Base-by-base conservation (phyloP, 345 rosid genomes). In the Pistacia integerrima region DNA sequence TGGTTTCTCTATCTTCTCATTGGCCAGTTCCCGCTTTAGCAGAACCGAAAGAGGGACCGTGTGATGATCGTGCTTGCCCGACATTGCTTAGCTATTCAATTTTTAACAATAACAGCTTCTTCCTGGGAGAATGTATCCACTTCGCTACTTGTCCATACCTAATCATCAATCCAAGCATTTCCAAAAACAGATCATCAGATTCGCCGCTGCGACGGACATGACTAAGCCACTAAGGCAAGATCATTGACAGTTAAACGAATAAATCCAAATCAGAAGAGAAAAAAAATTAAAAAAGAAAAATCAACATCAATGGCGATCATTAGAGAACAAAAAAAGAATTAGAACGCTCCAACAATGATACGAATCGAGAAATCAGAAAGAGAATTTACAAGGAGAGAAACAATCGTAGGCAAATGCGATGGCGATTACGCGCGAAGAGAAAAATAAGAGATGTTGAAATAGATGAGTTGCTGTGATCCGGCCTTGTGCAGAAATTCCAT, bases 41-140 rank as follows among this genome's bases (percentile, higher is more conserved):
- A 97, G 83, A 64, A 92, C 96, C 16, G 98, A 89, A 8, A 97
- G 90, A 55, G 98, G 98, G 76, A 97, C 91, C 60, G 99, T 88
- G 9, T 91, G 97, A 84, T 91, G 97, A 5, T 90, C 94, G 73
- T 87, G 87, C 72, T 78, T 88, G 10, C 83, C 36, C 59, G 89
- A 79, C 99, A 91, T 92, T 71, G 65, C 81, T 78, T 55, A 44
- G 63, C 2, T 30, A 28, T 30, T 64, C 58, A 69, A 17, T 51
- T 46, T 41, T 67, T 20, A 79, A 67, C 36, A 59, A 20, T 46
- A 14, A 73, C 61, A 30, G 54, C 75, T 44, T 69, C 60, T 33
- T 77, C 30, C 57, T 33, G 18, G 10, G 41, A 73, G 7, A 69
- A 70, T 76, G 70, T 72, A 56, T 73, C 67, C 61, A 57, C 56